Percentiles rank a stretch among this genome's conserved stretches.
These are phyloP conservation scores for Quambalaria eucalypti DNA, from an alignment of 1,284 basidiomycete species.

Conservation along the genomic window DNA sequence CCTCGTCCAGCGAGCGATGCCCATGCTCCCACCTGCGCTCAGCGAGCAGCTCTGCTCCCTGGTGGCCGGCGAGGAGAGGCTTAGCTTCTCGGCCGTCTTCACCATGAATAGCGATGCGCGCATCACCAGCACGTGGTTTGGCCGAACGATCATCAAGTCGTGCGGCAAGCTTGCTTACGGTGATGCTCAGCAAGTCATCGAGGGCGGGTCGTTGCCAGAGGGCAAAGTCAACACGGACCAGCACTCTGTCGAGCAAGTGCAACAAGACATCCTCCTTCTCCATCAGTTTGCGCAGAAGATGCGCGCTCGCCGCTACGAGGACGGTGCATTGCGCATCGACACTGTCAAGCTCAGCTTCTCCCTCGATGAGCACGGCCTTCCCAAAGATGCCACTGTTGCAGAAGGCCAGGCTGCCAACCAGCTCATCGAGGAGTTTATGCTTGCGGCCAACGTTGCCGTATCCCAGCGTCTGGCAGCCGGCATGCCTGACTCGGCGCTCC, in stretches of 20 bases:
- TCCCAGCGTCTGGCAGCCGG: slow-evolving; percentile 87
- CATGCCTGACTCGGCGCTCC: slow-evolving; percentile 84
- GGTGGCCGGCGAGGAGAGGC: slow-evolving; percentile 71
- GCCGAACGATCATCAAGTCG: slow-evolving; percentile 83
- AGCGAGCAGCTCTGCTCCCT: slow-evolving; percentile 89
- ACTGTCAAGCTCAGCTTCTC: slow-evolving; percentile 67
- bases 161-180: slow-evolving; percentile 74
- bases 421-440: slow-evolving; percentile 93
- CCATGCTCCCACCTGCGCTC: slow-evolving; percentile 86
- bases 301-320: slow-evolving; percentile 65
- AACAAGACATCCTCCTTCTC: slow-evolving; percentile 66
- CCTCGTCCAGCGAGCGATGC: slow-evolving; percentile 84
- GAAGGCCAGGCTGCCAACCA: slow-evolving; percentile 64
- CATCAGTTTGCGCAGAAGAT: slow-evolving; percentile 60
- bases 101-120: slow-evolving; percentile 75
- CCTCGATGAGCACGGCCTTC: slow-evolving; percentile 72
- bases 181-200: slow-evolving; percentile 71
- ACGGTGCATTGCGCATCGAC: slow-evolving; percentile 68
- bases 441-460: slow-evolving; percentile 78
- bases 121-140: slow-evolving; percentile 79
- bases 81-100: slow-evolving; percentile 66
- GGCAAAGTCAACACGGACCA: neutral
- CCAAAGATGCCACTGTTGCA: slow-evolving; percentile 66
- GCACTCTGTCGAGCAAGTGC: slow-evolving; percentile 50
- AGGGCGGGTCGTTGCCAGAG: slow-evolving; percentile 53